Base-by-base conservation (phyloP, 306 rosid genomes). In the cucumber (Cucumis sativus) region DNA sequence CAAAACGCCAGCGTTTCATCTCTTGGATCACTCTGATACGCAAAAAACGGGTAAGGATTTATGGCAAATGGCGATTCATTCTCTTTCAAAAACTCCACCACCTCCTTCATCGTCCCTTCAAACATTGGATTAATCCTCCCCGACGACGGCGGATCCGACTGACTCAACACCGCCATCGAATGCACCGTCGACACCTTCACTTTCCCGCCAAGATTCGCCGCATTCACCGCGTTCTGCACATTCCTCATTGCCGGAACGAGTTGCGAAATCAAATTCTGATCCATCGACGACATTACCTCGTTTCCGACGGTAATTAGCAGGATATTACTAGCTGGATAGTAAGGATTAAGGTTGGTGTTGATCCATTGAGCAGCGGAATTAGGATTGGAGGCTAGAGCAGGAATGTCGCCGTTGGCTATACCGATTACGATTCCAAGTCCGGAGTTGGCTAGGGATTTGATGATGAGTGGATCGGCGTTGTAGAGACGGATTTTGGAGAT, bases 31-130 rank as follows among this genome's bases (percentile, higher is more conserved):
- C 90, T 88, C 90, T 85, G 88, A 81, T 92, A 95, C 2, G 96
- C 97, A 43, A 95, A 95, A 21, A 87, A 88, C 8, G 97, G 97
- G 83, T 95, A 95, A 13, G 97, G 99, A 47, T 95, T 95, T 35
- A 95, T 80, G 7, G 93, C 76, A 5, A 95, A 85, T 0, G 96
- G 93, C 5, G 97, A 87, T 1, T 83, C 85, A 37, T 84, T 92
- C 62, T 92, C 97, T 23, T 77, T 88, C 77, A 75, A 84, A 52
- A 95, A 87, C 6, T 85, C 57, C 60, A 95, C 79, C 76, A 90
- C 69, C 20, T 80, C 87, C 28, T 77, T 87, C 28, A 95, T 30
- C 0, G 85, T 41, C 76, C 58, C 73, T 49, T 84, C 84, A 6
- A 86, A 56, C 8, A 45, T 84, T 40, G 93, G 88, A 65, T 81